These are phyloP conservation scores for Rhodotorula diobovata DNA, from an alignment of 768 basidiomycete species.

Conservation along the genomic window DNA sequence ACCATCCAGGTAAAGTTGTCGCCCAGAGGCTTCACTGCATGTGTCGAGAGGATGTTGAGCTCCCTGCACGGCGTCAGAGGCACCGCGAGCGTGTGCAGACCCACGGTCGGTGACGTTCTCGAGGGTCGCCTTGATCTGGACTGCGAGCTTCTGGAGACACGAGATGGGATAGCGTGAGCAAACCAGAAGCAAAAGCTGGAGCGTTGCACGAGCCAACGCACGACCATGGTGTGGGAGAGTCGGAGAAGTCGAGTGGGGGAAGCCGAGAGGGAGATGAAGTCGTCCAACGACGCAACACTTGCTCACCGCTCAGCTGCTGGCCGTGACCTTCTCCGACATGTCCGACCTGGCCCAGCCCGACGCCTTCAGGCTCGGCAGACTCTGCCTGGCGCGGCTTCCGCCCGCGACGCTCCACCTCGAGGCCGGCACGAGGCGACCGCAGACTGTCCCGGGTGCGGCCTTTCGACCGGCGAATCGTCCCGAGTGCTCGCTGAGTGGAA, in stretches of 20 bases:
- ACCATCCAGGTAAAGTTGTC: conserved; percentile 38
- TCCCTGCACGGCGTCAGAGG: neutral
- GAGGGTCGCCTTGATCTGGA: conserved; percentile 41
- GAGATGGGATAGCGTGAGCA: neutral
- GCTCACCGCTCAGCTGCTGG: neutral
- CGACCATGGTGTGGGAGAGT: neutral
- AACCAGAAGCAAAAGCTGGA: neutral
- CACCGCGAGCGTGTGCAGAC: neutral
- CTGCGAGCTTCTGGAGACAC: conserved; percentile 38
- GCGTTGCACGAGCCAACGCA: too few species aligned
- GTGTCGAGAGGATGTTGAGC: rapidly evolving
- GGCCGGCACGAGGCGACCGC: neutral
- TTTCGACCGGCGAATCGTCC: rapidly evolving
- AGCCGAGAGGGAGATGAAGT: neutral
- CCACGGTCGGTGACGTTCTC: conserved; percentile 39
- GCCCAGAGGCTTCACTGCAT: conserved; percentile 26
- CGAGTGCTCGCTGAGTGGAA: neutral
- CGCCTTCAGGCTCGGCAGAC: conserved; percentile 19
- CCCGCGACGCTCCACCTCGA: neutral
- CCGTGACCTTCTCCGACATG: neutral
- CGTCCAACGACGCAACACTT: neutral
- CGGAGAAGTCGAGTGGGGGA: neutral
- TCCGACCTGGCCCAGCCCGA: neutral
- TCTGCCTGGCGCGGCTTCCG: conserved; percentile 28
- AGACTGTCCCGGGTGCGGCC: neutral